Evolutionary conservation across 345 rosid genomes (phyloP).

Genomic region (Euphorbia pulcherrima): DNA sequence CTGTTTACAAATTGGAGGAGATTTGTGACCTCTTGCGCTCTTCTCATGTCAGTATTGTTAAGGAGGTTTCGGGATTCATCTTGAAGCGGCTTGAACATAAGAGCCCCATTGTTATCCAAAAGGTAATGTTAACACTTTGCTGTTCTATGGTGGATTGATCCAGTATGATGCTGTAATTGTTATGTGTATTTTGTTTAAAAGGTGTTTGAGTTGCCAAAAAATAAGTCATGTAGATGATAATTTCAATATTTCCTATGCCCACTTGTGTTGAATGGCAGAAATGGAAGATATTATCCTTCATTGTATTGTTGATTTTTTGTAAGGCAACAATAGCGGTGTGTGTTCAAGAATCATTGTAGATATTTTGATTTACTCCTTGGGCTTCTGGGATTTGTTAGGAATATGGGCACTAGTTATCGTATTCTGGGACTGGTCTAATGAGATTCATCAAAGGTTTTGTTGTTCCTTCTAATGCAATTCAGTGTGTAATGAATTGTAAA

Average conservation of each 20-base stretch:
- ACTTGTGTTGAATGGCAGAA: neutral
- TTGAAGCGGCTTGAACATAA: conserved; percentile 86
- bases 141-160: conserved; percentile 5
- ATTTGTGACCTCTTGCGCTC: conserved; percentile 85
- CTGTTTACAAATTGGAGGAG: conserved; percentile 94
- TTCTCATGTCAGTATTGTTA: conserved; percentile 74
- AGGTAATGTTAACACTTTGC: conserved; percentile 40
- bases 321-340: neutral
- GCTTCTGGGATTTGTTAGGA: neutral
- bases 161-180: neutral
- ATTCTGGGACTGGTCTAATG: too few species aligned
- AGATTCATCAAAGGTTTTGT: neutral
- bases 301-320: neutral
- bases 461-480: neutral
- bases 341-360: neutral
- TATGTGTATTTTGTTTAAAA: neutral
- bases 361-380: neutral
- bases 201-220: neutral
- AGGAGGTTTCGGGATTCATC: conserved; percentile 80
- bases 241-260: neutral
- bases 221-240: neutral
- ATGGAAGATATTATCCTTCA: neutral
- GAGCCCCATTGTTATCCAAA: conserved; percentile 90
- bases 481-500: neutral
- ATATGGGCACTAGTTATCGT: neutral